Percentiles rank a stretch among this genome's conserved stretches.
These are phyloP conservation scores for Tricholoma furcatifolium DNA, from an alignment of 768 basidiomycete genomes.

Conservation along the genomic window DNA sequence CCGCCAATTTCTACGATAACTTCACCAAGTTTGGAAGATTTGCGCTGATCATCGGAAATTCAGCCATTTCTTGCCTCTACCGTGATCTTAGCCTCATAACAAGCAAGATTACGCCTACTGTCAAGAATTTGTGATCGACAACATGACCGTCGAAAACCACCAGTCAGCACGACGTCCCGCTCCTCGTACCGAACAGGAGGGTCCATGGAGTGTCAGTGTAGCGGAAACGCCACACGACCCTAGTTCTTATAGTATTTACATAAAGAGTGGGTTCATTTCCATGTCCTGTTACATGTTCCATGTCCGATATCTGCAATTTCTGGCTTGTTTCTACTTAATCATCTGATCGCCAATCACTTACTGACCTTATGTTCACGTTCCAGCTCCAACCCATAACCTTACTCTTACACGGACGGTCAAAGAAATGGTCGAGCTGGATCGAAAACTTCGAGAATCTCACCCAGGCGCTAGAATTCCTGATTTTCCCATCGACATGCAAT, in stretches of 20 bases:
- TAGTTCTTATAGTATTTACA: conserved; percentile 76
- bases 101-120: conserved; percentile 21
- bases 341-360: conserved; percentile 6
- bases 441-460: conserved; percentile 69
- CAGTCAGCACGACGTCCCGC: conserved; percentile 42
- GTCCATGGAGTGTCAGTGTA: conserved; percentile 86
- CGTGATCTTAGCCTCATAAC: too few relatives aligned
- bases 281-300: conserved; percentile 11
- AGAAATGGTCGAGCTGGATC: conserved; percentile 81
- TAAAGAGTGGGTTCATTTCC: conserved; percentile 73
- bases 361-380: conserved; percentile 21
- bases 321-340: conserved; percentile 5
- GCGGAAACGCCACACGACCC: conserved; percentile 81
- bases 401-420: conserved; percentile 77
- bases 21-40: conserved; percentile 33
- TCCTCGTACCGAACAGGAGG: conserved; percentile 74
- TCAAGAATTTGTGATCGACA: conserved; percentile 21
- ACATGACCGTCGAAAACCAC: conserved; percentile 19
- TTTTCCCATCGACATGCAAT: conserved; percentile 58
- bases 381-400: conserved; percentile 88
- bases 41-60: conserved; percentile 34
- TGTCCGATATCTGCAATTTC: conserved; percentile 6
- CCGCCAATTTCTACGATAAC: conserved; percentile 41
- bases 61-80: conserved; percentile 41
- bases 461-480: conserved; percentile 56